These are phyloP conservation scores for Ceratopteris richardii DNA, from an alignment of 75 land plant species.

Conservation along the genomic window DNA sequence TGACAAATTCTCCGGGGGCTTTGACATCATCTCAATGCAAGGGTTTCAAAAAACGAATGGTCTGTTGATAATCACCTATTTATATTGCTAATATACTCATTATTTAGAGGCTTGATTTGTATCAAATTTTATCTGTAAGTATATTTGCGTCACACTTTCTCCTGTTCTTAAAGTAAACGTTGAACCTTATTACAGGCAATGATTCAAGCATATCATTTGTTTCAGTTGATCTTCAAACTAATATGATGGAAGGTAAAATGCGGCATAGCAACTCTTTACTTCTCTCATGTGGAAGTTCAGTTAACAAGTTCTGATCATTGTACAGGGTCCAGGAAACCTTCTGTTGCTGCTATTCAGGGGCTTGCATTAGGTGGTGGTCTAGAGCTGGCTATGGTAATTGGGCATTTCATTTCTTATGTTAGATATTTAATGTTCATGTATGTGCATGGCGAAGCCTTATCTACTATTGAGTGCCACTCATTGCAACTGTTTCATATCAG, in stretches of 20 bases:
- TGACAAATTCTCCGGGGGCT: conserved; percentile 93
- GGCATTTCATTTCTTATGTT: neutral
- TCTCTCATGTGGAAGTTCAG: neutral
- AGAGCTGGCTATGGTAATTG: conserved; percentile 84
- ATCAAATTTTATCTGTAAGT: neutral
- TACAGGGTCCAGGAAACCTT: conserved; percentile 79
- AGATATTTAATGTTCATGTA: neutral
- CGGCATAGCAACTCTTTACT: neutral
- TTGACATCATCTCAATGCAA: conserved; percentile 69
- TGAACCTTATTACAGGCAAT: conserved; percentile 49
- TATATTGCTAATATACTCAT: neutral
- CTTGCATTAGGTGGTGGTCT: conserved; percentile 99
- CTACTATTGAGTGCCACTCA: neutral
- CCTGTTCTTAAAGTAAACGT: no score
- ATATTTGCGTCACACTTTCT: neutral
- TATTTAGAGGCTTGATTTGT: neutral
- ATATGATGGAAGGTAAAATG: conserved; percentile 72
- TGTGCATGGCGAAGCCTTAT: neutral
- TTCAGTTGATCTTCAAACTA: conserved; percentile 68
- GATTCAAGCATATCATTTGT: conserved; percentile 46
- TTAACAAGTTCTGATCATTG: neutral
- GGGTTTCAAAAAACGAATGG: conserved; percentile 63
- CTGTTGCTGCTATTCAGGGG: conserved; percentile 94
- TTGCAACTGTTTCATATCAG: conserved; percentile 26
- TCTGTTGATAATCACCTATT: conserved; percentile 11